Evolutionary conservation across 2,329 filamentous ascomycete species (phyloP), one percentile per base, ranked within the genome.

Genomic region (Diplodia corticola): DNA sequence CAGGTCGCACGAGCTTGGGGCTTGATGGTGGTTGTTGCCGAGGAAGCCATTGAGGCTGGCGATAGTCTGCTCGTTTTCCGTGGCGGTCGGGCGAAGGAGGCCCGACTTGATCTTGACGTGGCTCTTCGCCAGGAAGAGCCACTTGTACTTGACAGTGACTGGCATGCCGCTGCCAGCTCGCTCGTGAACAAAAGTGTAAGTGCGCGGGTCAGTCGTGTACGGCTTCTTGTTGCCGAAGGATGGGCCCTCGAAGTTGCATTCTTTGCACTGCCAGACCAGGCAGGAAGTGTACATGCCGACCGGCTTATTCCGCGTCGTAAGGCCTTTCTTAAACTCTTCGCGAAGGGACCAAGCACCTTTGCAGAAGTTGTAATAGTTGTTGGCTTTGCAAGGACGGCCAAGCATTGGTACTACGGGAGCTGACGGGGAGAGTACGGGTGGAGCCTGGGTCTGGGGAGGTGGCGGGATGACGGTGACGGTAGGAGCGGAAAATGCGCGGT

Each of bases 331-430:
- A 2, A 69, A 22, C 15, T 78, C 75, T 68, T 76, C 75, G 37
- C 76, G 73, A 2, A 73, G 69, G 1, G 71, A 71, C 77, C 77
- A 79, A 2, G 77, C 73, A 37, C 77, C 77, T 71, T 78, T 78
- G 71, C 77, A 79, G 70, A 79, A 79, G 22, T 77, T 77, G 74
- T 75, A 78, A 70, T 78, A 79, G 67, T 75, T 72, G 68, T 79
- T 79, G n/a, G 73, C 71, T 68, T 77, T 78, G 70, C 73, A 75
- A 0, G 77, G 76, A 4, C 77, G 75, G 46, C 75, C 75, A 22
- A 55, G 63, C 63, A 64, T 64, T 13, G 50, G 63, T 44, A 44
- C 40, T 2, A 26, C 22, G n/a, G 40, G n/a, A 15, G 40, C 44
- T 24, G 57, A 51, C 13, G 69, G 61, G 63, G 70, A 54, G 76